Evolutionary conservation across 2,329 filamentous ascomycete genomes (phyloP).

Genomic region (Phoma sp.): DNA sequence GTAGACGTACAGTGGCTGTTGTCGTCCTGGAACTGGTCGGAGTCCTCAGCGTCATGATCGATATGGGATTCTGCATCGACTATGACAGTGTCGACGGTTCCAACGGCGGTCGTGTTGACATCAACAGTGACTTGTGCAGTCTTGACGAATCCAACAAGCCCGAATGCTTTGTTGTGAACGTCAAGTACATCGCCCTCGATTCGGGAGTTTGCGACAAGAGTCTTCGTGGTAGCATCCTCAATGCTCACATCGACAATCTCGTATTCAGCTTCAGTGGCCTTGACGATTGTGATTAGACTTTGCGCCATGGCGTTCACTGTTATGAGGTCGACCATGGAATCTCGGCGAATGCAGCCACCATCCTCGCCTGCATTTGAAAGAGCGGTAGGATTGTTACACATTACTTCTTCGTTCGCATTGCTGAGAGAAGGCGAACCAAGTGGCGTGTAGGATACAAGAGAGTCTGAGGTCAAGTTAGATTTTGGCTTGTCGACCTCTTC

Average conservation of each 20-base stretch:
- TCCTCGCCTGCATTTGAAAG: background rate
- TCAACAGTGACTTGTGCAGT: background rate
- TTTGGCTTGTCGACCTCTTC: background rate
- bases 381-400: background rate
- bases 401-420: background rate
- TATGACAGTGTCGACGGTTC: background rate
- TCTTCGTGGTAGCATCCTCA: background rate
- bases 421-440: background rate
- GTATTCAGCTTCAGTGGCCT: background rate
- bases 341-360: background rate
- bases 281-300: background rate
- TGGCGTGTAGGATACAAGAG: background rate
- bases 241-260: background rate
- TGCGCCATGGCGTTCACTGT: background rate
- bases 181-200: background rate
- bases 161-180: background rate
- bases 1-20: background rate
- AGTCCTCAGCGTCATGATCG: background rate
- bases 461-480: background rate
- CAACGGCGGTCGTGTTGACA: background rate
- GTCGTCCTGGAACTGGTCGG: background rate
- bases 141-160: background rate
- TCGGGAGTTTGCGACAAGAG: background rate
- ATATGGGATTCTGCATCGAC: background rate
- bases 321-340: background rate